phyloP scores from a whole-genome alignment of 352 stramenopile genomes.

The Globisporangium solare region DNA sequence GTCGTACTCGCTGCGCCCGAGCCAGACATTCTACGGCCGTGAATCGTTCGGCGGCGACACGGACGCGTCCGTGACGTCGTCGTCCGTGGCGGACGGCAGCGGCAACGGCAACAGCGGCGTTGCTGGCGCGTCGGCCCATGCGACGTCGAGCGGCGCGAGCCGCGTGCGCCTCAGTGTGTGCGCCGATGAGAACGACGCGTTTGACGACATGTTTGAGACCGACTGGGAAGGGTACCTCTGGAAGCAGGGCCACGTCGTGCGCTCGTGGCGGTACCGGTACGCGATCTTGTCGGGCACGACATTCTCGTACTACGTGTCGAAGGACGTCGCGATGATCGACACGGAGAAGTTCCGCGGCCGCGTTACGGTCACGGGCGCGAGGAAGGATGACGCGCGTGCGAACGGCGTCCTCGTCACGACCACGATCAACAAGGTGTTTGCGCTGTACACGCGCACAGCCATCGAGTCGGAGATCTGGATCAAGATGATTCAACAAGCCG shows the following conservation, averaged over 20 bases:
- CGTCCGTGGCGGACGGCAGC: slow-evolving; percentile 48
- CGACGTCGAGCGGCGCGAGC: slow-evolving; percentile 9
- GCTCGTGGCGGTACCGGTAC: slow-evolving; percentile 83
- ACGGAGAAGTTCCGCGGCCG: slow-evolving; percentile 82
- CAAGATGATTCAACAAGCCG: slow-evolving; percentile 78
- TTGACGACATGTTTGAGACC: slow-evolving; percentile 83
- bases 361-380: slow-evolving; percentile 73
- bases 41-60: slow-evolving; percentile 37
- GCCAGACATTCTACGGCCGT: slow-evolving; percentile 55
- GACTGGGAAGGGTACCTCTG: slow-evolving; percentile 87
- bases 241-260: slow-evolving; percentile 85
- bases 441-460: slow-evolving; percentile 76
- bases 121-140: slow-evolving; percentile 6
- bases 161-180: slow-evolving; percentile 58
- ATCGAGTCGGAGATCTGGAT: slow-evolving; percentile 84
- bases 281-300: slow-evolving; percentile 72
- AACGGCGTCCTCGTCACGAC: slow-evolving; percentile 83
- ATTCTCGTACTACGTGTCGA: slow-evolving; percentile 82
- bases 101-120: slow-evolving; percentile 20
- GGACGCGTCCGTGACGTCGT: slow-evolving; percentile 53
- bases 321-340: slow-evolving; percentile 71
- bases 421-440: slow-evolving; percentile 84
- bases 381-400: slow-evolving; percentile 50
- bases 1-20: slow-evolving; percentile 56
- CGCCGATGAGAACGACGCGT: slow-evolving; percentile 59